A percentile compares a stretch with the other conserved stretches of the same genome.
Evolutionary conservation across 2,329 filamentous ascomycete species (phyloP).

Genomic region (Aspergillus tanneri): DNA sequence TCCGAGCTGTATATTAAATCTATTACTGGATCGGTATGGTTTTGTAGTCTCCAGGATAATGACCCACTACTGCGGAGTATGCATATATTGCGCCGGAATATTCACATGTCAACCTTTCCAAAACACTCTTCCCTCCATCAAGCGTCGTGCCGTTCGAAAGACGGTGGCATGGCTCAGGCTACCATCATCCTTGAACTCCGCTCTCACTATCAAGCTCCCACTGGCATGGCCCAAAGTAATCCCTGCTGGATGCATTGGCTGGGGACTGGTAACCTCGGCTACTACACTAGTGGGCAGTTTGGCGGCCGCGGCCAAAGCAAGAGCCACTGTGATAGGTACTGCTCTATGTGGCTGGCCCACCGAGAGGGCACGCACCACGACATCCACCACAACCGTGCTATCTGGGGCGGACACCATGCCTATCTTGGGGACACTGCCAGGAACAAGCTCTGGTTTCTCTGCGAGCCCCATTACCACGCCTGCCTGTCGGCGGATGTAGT

Average conservation of each 20-base stretch:
- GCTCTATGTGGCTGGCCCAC: slow-evolving; percentile 59
- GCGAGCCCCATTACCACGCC: slow-evolving; percentile 63
- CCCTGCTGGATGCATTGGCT: slow-evolving; percentile 33
- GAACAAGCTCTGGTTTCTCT: slow-evolving; percentile 43
- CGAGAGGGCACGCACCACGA: slow-evolving; percentile 53
- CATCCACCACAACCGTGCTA: slow-evolving; percentile 32
- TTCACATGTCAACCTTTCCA: too few species aligned
- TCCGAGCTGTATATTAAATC: too few species aligned
- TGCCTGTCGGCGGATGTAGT: slow-evolving; percentile 58
- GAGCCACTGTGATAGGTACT: slow-evolving; percentile 56
- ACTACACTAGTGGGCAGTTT: slow-evolving; percentile 45
- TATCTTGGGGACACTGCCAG: slow-evolving; percentile 63
- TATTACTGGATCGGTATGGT: too few species aligned
- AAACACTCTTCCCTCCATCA: slow-evolving; percentile 50
- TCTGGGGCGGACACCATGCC: slow-evolving; percentile 50
- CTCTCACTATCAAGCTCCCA: slow-evolving; percentile 47
- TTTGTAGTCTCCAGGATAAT: too few species aligned
- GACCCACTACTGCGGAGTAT: too few species aligned
- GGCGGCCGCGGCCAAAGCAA: slow-evolving; percentile 52
- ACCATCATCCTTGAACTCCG: slow-evolving; percentile 39
- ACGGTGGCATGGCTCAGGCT: slow-evolving; percentile 43
- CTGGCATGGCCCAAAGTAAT: slow-evolving; percentile 49
- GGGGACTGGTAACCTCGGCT: slow-evolving; percentile 30
- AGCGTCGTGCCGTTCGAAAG: slow-evolving; percentile 49
- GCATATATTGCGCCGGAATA: too few species aligned